Conservation (phyloP, 768 basidiomycete genomes). For the Xerocomellus dryophilus region DNA sequence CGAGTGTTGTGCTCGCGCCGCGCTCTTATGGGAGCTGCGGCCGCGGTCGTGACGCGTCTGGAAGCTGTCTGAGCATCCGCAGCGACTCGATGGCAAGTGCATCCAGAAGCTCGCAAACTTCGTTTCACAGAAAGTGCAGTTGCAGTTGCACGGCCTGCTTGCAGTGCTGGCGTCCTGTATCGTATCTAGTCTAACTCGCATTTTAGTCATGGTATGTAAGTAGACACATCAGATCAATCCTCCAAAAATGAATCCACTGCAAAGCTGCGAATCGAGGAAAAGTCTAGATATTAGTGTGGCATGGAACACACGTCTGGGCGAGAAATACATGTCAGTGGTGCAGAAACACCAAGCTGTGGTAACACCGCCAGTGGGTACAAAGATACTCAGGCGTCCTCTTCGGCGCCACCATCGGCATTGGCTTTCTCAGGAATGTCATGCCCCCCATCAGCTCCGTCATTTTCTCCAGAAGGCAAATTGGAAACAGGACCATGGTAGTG, state of each 20-base stretch:
- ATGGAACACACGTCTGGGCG: not conserved
- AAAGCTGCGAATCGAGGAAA: not conserved
- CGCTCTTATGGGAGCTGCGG: conserved; percentile 17
- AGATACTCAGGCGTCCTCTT: not conserved
- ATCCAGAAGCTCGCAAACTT: not conserved
- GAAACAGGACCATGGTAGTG: conserved; percentile 61
- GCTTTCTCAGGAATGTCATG: conserved; percentile 3
- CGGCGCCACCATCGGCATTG: not conserved
- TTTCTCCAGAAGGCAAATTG: conserved; percentile 34
- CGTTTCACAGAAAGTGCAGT: not conserved
- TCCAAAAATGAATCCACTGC: not conserved
- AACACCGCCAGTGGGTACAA: not conserved
- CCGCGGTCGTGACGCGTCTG: conserved; percentile 12
- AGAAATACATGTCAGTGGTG: not conserved
- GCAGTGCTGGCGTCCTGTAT: not conserved
- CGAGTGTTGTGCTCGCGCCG: not conserved
- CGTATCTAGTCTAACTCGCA: not conserved
- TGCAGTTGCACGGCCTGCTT: not conserved
- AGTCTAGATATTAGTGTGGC: not conserved
- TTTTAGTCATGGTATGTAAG: not conserved
- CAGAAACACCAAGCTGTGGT: too few species aligned
- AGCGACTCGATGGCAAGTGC: too few species aligned
- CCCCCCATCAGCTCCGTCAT: not conserved
- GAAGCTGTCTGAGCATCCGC: too few species aligned
- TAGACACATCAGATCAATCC: not conserved